Conservation (phyloP, 352 stramenopile species). For the Saprolegnia parasitica region DNA sequence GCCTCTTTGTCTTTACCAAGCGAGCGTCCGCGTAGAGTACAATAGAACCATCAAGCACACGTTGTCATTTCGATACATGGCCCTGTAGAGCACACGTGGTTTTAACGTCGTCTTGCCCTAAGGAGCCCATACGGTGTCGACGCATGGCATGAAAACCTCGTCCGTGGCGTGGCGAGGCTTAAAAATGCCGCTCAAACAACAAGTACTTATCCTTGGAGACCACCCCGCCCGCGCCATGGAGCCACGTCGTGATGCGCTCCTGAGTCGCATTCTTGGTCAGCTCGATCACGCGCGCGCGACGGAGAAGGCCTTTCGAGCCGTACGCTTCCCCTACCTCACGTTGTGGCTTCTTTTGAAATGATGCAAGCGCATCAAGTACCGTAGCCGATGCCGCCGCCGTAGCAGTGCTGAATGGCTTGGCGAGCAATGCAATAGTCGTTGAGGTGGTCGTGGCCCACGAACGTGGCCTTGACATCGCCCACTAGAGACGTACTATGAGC, state of each 20-base stretch:
- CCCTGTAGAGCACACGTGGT: too few relatives aligned
- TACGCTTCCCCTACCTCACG: constrained; percentile 32
- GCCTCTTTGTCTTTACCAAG: constrained; percentile 46
- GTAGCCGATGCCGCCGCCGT: constrained; percentile 49
- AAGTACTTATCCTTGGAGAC: constrained; percentile 5
- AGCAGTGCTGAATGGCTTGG: constrained; percentile 50
- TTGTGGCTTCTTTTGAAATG: background rate
- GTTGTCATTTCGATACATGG: too few relatives aligned
- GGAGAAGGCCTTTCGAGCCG: constrained; percentile 33
- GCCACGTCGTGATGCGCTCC: constrained; percentile 12
- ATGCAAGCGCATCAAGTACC: constrained; percentile 13
- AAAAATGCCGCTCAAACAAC: background rate
- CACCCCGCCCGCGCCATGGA: background rate
- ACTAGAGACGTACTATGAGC: constrained; percentile 28
- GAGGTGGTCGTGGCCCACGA: constrained; percentile 55
- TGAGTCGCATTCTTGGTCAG: constrained; percentile 29
- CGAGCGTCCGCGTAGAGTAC: background rate
- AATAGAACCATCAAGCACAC: too few relatives aligned
- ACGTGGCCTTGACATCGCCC: constrained; percentile 57
- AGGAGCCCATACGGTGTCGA: too few relatives aligned
- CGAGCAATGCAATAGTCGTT: constrained; percentile 54
- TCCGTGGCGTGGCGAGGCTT: too few relatives aligned
- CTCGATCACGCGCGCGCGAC: constrained; percentile 52
- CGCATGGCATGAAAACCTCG: too few relatives aligned
- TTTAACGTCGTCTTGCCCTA: too few relatives aligned